Evolutionary conservation across 148 eudicot species (phyloP), one percentile per base, ranked within the genome.

Genomic region (Bassia scoparia): DNA sequence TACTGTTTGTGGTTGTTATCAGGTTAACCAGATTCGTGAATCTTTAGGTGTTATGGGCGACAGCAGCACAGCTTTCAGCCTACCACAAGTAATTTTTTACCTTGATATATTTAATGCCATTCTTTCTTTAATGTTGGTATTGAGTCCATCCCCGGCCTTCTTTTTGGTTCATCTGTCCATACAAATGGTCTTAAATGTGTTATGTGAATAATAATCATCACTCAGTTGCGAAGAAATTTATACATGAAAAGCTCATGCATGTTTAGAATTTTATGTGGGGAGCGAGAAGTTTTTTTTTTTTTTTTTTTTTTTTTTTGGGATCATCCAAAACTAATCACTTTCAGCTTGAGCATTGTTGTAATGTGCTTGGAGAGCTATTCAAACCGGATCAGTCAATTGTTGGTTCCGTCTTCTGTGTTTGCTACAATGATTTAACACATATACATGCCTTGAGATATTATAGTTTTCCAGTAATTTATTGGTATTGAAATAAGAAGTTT

Each of bases 11-110:
- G 52, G 53, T 59, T 1, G 79, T 30, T 69, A 41, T 71, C 89
- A 94, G 98, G 88, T 95, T 50, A 95, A 95, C 82, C 97, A 86
- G 86, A 95, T 95, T 73, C 92, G 99, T 48, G 89, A 95, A 50
- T 95, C 97, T 68, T 84, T 95, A 76, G 96, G 96, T 77, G 74
- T 89, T 27, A 95, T 95, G 99, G 99, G 99, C 67, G 90, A 87
- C 77, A 90, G 89, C 82, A 91, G 92, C 83, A 92, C 97, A 13
- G 97, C 99, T 74, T 95, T 95, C 79, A 91, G 99, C 84, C 85
- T 95, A 77, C 99, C 99, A 4, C 99, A 95, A 74, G 99, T 95
- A 76, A 76, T 58, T 87, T 54, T 37, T 80, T 76, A 15, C 27
- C 10, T 35, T 61, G 54, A 4, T 16, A 17, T 29, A 49, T 48